Evolutionary conservation across 345 rosid species (phyloP), one percentile per base, ranked within the genome.

Genomic region (Eucalyptus dawsonii): DNA sequence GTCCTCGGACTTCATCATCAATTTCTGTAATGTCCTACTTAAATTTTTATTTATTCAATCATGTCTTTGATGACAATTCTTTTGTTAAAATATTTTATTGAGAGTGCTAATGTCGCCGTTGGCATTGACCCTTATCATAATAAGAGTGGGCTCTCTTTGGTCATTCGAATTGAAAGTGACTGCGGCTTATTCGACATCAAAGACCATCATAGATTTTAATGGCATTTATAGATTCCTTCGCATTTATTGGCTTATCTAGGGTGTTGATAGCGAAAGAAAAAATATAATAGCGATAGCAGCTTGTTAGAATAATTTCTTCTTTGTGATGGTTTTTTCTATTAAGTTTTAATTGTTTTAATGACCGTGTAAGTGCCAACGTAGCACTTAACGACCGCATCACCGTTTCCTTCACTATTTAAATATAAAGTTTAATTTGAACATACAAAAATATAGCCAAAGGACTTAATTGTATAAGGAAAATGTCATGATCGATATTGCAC

Each of bases 131-230:
- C 72, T 7, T 65, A 8, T 15, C 19, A 14, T 15, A 14, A 5
- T 15, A 0, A 67, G 22, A 31, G 1, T 31, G 1, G 0, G 37
- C 7, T 31, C 22, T 7, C 42, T 67, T 31, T 9, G 12, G 2
- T 16, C 6, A 31, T 67, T 17, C 2, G 12, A 31, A 10, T 16
- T 8, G 80, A 31, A 67, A 31, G 21, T 0, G 80, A 13, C 9
- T 0, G 21, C 2, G 11, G 0, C 21, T 62, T 29, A 62, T 62
- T 13, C 69, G n/a, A 27, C 69, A 6, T 62, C 3, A 5, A 13
- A 29, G 34, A 62, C 5, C 34, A 62, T 62, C 1, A 4, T 11
- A 62, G 1, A 29, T 62, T 62, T 62, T n/a, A 62, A 62, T 7
- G 34, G 69, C 17, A 27, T 62, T 62, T n/a, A 27, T 62, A 27